Conservation (phyloP, 1,284 basidiomycete species). For the Stygiomarasmius scandens region DNA sequence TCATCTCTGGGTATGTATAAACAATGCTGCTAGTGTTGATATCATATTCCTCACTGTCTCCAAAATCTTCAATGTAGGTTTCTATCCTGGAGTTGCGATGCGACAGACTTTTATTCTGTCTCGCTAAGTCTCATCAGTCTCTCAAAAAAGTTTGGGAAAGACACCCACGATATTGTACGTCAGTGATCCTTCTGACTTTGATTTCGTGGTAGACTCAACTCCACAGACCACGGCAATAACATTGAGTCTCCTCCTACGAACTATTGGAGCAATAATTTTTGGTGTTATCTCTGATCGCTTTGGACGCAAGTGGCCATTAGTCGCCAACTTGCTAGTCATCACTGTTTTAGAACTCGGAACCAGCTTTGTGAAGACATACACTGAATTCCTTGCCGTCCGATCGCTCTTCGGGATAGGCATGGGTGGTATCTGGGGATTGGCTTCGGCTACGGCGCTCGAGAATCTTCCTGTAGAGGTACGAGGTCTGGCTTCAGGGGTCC, state of each 20-base stretch:
- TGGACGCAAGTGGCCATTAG: slow-evolving; percentile 25
- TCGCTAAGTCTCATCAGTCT: slow-evolving; percentile 72
- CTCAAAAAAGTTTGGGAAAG: slow-evolving; percentile 51
- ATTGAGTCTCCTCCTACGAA: slow-evolving; percentile 89
- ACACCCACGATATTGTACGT: slow-evolving; percentile 56
- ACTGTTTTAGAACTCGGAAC: slow-evolving; percentile 22
- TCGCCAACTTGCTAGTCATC: slow-evolving; percentile 19
- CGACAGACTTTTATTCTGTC: slow-evolving; percentile 84
- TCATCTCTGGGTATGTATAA: slow-evolving; percentile 64
- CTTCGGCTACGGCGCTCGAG: slow-evolving; percentile 28
- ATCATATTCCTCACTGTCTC: not conserved
- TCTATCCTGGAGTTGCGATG: slow-evolving; percentile 81
- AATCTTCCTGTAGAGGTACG: slow-evolving; percentile 19
- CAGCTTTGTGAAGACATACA: slow-evolving; percentile 21
- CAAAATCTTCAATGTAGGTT: slow-evolving; percentile 46
- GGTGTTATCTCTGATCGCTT: slow-evolving; percentile 21
- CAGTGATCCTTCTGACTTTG: no score
- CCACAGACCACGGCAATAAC: slow-evolving; percentile 83
- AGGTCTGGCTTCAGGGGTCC: slow-evolving; percentile 32
- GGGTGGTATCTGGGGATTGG: slow-evolving; percentile 17
- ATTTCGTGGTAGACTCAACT: not conserved
- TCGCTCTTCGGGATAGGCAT: slow-evolving; percentile 21
- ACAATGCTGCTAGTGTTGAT: not conserved
- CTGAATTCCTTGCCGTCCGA: slow-evolving; percentile 21
- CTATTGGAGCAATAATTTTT: slow-evolving; percentile 64